Evolutionary conservation across 306 rosid genomes (phyloP), one percentile per base, ranked within the genome.

Genomic region (Cucurbita moschata): DNA sequence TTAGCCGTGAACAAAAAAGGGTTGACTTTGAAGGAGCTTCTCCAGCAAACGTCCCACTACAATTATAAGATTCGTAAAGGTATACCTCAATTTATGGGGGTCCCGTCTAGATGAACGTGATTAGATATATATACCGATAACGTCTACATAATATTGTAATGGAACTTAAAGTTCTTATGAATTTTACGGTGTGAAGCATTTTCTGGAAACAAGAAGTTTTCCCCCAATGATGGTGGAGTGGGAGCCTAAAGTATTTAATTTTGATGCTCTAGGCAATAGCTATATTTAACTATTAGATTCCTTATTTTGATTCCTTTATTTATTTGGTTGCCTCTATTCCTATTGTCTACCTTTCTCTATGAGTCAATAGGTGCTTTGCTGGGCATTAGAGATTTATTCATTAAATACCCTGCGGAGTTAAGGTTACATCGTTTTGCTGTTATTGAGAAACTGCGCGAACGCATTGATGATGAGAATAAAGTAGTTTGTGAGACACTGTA

Each of bases 41-140:
- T 94, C 77, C 96, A 91, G 71, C 97, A 87, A 74, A 80, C 97
- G 69, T 90, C 96, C 19, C 98, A 90, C 81, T 82, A 86, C 87
- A 94, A 74, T 78, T 74, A 85, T 3, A 90, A 90, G 89, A 89
- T 87, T 83, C 95, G 98, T 66, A 86, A 89, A 90, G 98, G 98
- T 94, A 87, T 77, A 26, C 75, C 49, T 47, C 46, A 75, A 47
- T 81, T 43, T n/a, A 53, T 54, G 47, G 21, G n/a, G 59, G 12
- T 59, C n/a, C 67, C 18, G 37, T 61, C 64, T 7, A 23, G 38
- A 10, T 35, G 66, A 30, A 23, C 35, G 35, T 26, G 14, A 61
- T 61, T 37, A 30, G 35, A 30, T 2, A 30, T 30, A 30, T 30
- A 30, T 30, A 30, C 35, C 35, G 35, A 30, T 3, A 30, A 30